These are phyloP conservation scores for Claviceps lovelessii DNA, from an alignment of 2,329 filamentous ascomycete genomes.

Conservation along the genomic window DNA sequence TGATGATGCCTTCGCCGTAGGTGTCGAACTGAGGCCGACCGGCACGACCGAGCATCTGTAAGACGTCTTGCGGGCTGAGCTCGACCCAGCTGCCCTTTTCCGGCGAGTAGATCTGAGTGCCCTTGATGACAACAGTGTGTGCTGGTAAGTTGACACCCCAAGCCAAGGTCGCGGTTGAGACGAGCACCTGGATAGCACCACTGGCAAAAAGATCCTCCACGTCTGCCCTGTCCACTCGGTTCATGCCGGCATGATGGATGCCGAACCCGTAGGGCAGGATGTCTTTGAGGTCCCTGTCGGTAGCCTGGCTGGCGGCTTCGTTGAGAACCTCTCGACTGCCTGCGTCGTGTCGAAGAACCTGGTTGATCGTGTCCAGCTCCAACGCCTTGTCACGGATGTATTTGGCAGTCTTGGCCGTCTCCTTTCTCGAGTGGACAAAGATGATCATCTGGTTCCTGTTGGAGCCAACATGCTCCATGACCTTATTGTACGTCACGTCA, in stretches of 20 bases:
- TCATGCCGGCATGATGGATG: slow-evolving; percentile 98
- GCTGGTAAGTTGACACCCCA: slow-evolving; percentile 98
- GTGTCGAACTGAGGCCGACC: slow-evolving; percentile 94
- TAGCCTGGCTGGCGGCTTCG: slow-evolving; percentile 68
- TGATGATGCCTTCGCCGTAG: slow-evolving; percentile 96
- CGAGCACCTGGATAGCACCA: slow-evolving; percentile 83
- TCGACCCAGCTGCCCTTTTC: slow-evolving; percentile 99
- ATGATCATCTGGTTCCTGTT: slow-evolving; percentile 97
- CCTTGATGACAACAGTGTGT: slow-evolving; percentile 97
- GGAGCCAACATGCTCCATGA: slow-evolving; percentile 86
- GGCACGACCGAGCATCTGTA: slow-evolving; percentile 97
- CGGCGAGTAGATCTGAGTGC: slow-evolving; percentile 92
- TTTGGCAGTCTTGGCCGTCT: slow-evolving; percentile 92
- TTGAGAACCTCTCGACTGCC: slow-evolving; percentile 78
- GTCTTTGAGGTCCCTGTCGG: slow-evolving; percentile 82
- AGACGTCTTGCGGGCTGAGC: slow-evolving; percentile 87
- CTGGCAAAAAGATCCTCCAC: slow-evolving; percentile 91
- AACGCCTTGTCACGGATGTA: slow-evolving; percentile 94
- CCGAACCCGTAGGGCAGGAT: slow-evolving; percentile 91
- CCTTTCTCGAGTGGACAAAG: slow-evolving; percentile 95
- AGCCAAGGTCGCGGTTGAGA: slow-evolving; percentile 93
- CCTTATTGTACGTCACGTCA: slow-evolving; percentile 94
- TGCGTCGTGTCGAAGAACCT: slow-evolving; percentile 85
- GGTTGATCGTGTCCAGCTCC: slow-evolving; percentile 93
- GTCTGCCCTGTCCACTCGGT: slow-evolving; percentile 79